These are phyloP conservation scores for Plantago coronopus DNA, from an alignment of 305 asterid species.

Conservation along the genomic window DNA sequence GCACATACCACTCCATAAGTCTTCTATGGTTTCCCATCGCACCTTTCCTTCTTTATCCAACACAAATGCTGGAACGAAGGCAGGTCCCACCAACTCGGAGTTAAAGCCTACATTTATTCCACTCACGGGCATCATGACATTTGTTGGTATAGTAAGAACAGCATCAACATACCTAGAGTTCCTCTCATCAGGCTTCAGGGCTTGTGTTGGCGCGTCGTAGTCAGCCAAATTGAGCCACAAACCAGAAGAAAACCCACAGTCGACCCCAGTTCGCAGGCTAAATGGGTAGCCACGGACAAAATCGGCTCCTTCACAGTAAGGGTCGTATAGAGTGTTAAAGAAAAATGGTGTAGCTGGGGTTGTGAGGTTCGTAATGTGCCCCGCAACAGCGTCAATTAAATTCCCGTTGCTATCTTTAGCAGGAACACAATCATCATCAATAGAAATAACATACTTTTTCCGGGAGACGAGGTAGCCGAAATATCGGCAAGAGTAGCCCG, in stretches of 20 bases:
- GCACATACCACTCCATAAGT: slow-evolving; percentile 87
- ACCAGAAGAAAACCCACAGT: slow-evolving; percentile 84
- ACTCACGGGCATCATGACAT: slow-evolving; percentile 71
- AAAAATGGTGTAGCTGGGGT: slow-evolving; percentile 93
- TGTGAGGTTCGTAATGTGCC: slow-evolving; percentile 63
- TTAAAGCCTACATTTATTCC: slow-evolving; percentile 77
- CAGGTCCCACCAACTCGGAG: slow-evolving; percentile 74
- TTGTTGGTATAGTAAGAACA: slow-evolving; percentile 73
- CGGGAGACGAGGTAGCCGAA: slow-evolving; percentile 81
- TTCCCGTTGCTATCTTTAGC: slow-evolving; percentile 53
- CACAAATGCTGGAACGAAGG: slow-evolving; percentile 69
- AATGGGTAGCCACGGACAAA: slow-evolving; percentile 94
- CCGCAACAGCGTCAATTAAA: slow-evolving; percentile 46
- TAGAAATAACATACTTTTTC: slow-evolving; percentile 60
- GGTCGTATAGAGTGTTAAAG: slow-evolving; percentile 90
- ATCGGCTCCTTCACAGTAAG: slow-evolving; percentile 72
- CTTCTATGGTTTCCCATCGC: slow-evolving; percentile 92
- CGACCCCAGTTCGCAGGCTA: slow-evolving; percentile 78
- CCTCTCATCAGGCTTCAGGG: slow-evolving; percentile 55
- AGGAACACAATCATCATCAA: slow-evolving; percentile 84
- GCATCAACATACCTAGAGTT: slow-evolving; percentile 76
- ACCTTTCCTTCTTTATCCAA: slow-evolving; percentile 71
- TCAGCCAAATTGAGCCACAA: slow-evolving; percentile 90
- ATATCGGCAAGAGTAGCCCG: slow-evolving; percentile 85
- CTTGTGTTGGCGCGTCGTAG: slow-evolving; percentile 89